Conservation (phyloP, 2,329 filamentous ascomycete species). For the Clonostachys byssicola region DNA sequence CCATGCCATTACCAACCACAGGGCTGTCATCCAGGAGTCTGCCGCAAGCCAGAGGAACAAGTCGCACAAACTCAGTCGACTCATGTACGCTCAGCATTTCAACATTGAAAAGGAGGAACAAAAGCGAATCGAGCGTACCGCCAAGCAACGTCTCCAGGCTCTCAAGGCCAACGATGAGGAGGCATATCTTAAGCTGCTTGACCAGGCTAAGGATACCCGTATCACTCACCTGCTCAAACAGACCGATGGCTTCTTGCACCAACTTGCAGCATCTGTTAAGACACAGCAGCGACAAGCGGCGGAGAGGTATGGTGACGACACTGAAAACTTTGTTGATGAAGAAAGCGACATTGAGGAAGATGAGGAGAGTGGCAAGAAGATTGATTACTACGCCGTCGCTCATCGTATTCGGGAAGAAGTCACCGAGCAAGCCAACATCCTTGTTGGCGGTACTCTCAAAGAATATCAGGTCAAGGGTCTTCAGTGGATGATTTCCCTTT, state of each 20-base stretch:
- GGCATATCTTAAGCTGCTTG: conserved; percentile 94
- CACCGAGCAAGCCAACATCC: conserved; percentile 72
- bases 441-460: conserved; percentile 90
- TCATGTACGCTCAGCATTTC: conserved; percentile 87
- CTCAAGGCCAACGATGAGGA: conserved; percentile 99
- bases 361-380: conserved; percentile 71
- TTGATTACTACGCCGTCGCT: conserved; percentile 98
- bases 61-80: conserved; percentile 78
- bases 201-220: conserved; percentile 98
- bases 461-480: conserved; percentile 98
- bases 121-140: conserved; percentile 94
- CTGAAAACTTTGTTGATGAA: conserved; percentile 47
- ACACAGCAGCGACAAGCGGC: conserved; percentile 83
- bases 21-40: conserved; percentile 68
- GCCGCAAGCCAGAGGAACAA: conserved; percentile 67
- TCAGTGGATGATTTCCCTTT: conserved; percentile 99
- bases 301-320: conserved; percentile 70
- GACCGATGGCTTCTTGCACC: conserved; percentile 94
- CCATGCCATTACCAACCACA: conserved; percentile 78
- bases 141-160: conserved; percentile 98
- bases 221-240: conserved; percentile 96
- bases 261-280: conserved; percentile 92
- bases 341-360: conserved; percentile 65
- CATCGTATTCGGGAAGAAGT: conserved; percentile 95
- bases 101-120: conserved; percentile 99